Base-by-base conservation (phyloP, 768 basidiomycete species). In the Hortiboletus campestris region DNA sequence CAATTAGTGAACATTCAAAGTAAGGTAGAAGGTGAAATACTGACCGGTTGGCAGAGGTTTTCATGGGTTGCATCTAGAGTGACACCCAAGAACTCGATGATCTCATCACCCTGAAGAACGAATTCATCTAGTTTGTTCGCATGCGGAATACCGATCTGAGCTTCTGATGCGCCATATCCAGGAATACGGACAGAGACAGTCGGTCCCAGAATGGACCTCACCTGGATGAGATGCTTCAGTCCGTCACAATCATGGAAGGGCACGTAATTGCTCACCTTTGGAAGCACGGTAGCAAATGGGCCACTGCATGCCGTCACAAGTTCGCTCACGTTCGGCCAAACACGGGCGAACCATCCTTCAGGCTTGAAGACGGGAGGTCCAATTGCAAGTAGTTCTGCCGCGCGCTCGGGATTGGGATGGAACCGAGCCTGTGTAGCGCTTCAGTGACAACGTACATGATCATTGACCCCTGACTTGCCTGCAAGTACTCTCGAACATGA, bases 81-180 rank as follows among this genome's bases (percentile, higher is more conserved):
- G 20, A 61, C 10, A 17, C 61, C 61, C 22, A 67, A 48, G 34
- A 61, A 67, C 46, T 63, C 63, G 3, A 65, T 19, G 17, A 65
- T 8, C 0, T 54, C 53, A 3, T 48, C 47, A 4, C 17, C 32
- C 14, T 10, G 10, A 14, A 53, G 44, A 31, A 62, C 49, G 12
- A 61, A 63, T 11, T 43, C 51, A 28, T 62, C 62, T 4, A 43
- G 45, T 22, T 55, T 53, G 12, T 40, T 51, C 7, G 16, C n/a
- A 34, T 52, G 36, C 2, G 42, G 22, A 6, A 10, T 0, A 22
- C 51, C 66, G 1, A 67, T 36, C 10, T 0, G 3, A 2, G 46
- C 44, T 34, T 67, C 61, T 0, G 63, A 53, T 28, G 60, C 19
- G 9, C 32, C 49, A 41, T 67, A 67, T 10, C 38, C 55, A 22